These are phyloP conservation scores for Lasiodiplodia hormozganensis DNA, from an alignment of 2,329 filamentous ascomycete species.

Conservation along the genomic window DNA sequence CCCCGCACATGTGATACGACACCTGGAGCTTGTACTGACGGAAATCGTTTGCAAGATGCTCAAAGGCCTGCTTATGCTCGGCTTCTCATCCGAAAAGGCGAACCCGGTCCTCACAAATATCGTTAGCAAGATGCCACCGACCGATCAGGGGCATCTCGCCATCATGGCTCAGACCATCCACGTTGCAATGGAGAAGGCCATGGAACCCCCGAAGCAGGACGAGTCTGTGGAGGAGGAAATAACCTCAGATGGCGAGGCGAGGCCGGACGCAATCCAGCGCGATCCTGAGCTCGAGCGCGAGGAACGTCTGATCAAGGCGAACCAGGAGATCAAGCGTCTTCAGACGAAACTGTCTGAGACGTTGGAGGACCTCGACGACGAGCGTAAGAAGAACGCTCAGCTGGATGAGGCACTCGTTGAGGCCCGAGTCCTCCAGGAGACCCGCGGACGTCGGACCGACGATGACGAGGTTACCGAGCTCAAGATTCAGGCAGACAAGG, in stretches of 20 bases:
- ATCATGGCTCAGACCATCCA: constrained; percentile 49
- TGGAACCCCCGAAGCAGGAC: constrained; percentile 22
- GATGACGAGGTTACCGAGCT: constrained; percentile 54
- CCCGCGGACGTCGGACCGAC: constrained; percentile 45
- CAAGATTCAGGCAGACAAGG: constrained; percentile 52
- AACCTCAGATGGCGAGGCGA: constrained; percentile 22
- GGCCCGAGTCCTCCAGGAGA: constrained; percentile 54
- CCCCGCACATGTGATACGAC: neutral
- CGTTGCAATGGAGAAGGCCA: constrained; percentile 6
- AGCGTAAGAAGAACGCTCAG: constrained; percentile 50
- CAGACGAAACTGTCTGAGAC: constrained; percentile 49
- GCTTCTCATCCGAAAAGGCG: constrained; percentile 55
- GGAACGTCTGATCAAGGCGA: constrained; percentile 57
- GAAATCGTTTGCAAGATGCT: constrained; percentile 43
- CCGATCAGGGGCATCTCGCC: constrained; percentile 47
- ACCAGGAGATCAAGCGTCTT: constrained; percentile 54
- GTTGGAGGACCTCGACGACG: constrained; percentile 51
- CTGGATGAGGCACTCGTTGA: constrained; percentile 58
- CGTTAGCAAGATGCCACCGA: constrained; percentile 46
- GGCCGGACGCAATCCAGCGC: constrained; percentile 31
- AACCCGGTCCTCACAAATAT: constrained; percentile 56
- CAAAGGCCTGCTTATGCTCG: constrained; percentile 56
- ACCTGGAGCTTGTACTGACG: neutral
- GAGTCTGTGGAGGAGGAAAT: constrained; percentile 21
- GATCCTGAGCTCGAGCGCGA: constrained; percentile 58